Evolutionary conservation across 352 stramenopile genomes (phyloP).

Genomic region (Aphanomyces euteiches): DNA sequence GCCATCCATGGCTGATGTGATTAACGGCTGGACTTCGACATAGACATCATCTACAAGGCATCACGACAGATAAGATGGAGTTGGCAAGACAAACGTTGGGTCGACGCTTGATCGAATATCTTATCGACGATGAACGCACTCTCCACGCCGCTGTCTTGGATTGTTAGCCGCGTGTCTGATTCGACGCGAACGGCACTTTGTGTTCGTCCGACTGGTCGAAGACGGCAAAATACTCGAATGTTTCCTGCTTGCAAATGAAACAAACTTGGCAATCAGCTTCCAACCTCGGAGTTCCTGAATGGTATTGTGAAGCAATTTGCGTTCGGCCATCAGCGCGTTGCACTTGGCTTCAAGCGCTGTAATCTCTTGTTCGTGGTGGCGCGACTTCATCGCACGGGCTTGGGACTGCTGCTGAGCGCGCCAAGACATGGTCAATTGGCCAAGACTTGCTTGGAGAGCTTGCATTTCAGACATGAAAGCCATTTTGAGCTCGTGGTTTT

Average conservation of each 20-base stretch:
- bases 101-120: conserved; percentile 75
- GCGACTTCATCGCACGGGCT: background rate
- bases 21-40: conserved; percentile 87
- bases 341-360: conserved; percentile 17
- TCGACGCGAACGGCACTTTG: conserved; percentile 20
- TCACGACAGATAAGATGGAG: background rate
- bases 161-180: background rate
- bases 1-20: conserved; percentile 84
- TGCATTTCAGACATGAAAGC: background rate
- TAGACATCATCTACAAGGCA: conserved; percentile 78
- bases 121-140: background rate
- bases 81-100: conserved; percentile 59
- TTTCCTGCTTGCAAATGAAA: conserved; percentile 33
- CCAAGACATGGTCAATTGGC: background rate
- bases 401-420: background rate
- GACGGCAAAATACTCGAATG: conserved; percentile 77
- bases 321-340: conserved; percentile 20
- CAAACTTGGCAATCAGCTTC: background rate
- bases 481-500: conserved; percentile 10
- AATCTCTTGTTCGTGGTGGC: background rate
- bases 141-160: background rate
- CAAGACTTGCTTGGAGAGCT: background rate
- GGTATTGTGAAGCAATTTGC: conserved; percentile 28
- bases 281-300: conserved; percentile 34
- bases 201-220: conserved; percentile 46